These are phyloP conservation scores for Auricularia auricula-judae DNA, from an alignment of 768 basidiomycete genomes.

Conservation along the genomic window DNA sequence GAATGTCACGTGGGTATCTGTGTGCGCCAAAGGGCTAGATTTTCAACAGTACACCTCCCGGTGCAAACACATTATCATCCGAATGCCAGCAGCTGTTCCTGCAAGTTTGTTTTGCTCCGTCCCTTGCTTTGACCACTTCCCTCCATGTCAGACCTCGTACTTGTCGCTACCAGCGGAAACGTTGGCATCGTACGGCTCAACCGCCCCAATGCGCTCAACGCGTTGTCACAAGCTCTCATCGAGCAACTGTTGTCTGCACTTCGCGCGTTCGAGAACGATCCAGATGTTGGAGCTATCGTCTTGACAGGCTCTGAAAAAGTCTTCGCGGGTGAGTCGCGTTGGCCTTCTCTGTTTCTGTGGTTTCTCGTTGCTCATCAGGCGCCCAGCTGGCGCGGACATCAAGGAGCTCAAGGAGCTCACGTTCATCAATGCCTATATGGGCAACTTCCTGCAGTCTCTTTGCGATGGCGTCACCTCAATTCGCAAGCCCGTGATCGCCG, in stretches of 20 bases:
- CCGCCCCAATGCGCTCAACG: constrained; percentile 84
- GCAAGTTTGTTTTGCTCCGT: not conserved
- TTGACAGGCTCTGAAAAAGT: constrained; percentile 87
- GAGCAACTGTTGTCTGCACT: constrained; percentile 72
- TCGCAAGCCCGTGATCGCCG: constrained; percentile 90
- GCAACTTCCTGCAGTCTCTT: constrained; percentile 65
- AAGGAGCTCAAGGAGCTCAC: constrained; percentile 97
- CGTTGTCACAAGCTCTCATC: constrained; percentile 72
- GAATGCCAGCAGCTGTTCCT: too few relatives aligned
- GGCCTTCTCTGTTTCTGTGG: not conserved
- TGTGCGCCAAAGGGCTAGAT: too few relatives aligned
- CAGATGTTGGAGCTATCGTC: constrained; percentile 70
- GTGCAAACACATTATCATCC: too few relatives aligned
- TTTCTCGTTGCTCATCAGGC: too few relatives aligned
- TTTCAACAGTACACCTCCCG: too few relatives aligned
- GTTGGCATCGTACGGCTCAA: constrained; percentile 35
- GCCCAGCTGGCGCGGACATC: constrained; percentile 87
- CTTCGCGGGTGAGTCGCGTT: constrained; percentile 65
- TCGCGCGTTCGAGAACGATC: constrained; percentile 57
- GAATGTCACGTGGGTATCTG: too few relatives aligned
- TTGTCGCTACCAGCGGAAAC: not conserved
- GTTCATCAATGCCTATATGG: constrained; percentile 83
- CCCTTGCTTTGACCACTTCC: not conserved
- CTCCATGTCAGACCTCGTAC: not conserved
- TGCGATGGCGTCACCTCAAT: constrained; percentile 68